Evolutionary conservation across 2,329 filamentous ascomycete species (phyloP), one percentile per base, ranked within the genome.

Genomic region (Alternaria sp.): DNA sequence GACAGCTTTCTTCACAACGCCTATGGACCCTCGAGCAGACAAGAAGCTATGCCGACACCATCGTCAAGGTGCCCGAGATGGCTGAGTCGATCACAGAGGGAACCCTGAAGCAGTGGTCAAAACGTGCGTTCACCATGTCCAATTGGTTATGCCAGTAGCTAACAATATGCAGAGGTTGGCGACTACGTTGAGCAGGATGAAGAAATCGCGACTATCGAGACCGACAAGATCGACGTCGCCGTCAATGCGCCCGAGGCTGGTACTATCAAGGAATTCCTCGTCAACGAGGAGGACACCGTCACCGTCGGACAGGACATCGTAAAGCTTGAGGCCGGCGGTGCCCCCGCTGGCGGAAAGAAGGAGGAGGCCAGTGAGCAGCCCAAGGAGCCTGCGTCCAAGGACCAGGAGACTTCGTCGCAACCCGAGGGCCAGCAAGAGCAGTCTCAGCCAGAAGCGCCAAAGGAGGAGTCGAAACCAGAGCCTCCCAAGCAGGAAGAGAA

Each of bases 191-290:
- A 97, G 84, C 90, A 91, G 75, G 96, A 99, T 78, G 96, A 98
- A 83, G 96, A 99, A 81, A 95, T 99, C 80, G 96, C 96, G 30
- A 97, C 95, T 54, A 99, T 99, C 77, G 96, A 99, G 83, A 99
- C 96, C 13, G 96, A 99, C 87, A 99, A 99, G 93, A 98, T 98
- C 78, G 96, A 99, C 81, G 93, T 99, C 49, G 91, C 95, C 25
- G 94, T 99, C 77, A 98, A 97, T 81, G 94, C 96, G 15, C 93
- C 96, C 8, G 90, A 95, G 74, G 89, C 95, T 44, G 96, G 96
- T 70, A 92, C 89, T 28, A 93, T 99, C 82, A 97, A 93, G 81
- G 93, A 98, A 81, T 89, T 97, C 61, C 86, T 98, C 30, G 96
- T 91, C 68, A 93, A 89, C 67, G 96, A 98, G 81, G 96, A 98